Evolutionary conservation across 345 rosid genomes (phyloP), one percentile per base, ranked within the genome.

Genomic region (Lepidium africanum): DNA sequence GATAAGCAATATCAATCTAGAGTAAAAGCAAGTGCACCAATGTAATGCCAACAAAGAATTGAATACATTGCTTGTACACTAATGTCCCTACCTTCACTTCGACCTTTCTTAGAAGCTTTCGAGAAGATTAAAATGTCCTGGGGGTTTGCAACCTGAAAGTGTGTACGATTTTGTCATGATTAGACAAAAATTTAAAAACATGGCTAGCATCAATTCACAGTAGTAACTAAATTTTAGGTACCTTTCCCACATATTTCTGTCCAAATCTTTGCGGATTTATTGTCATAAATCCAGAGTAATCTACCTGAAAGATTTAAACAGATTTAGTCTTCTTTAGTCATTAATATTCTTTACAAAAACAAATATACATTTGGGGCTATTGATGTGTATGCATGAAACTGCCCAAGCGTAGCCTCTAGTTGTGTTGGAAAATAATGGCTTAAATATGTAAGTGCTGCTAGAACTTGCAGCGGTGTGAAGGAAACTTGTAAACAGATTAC

Each of bases 211-310:
- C 62, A 9, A 42, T 33, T 55, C 9, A 53, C 10, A 50, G 4
- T 30, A 30, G 12, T 15, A 59, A 74, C 40, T 43, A 45, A 62
- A 15, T 16, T 62, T 45, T 52, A 65, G 23, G 63, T 85, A 90
- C 98, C 99, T 94, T 94, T 55, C 99, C 96, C 51, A 94, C 99
- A 81, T 86, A 94, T 74, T 94, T 94, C 76, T 94, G 99, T 71
- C 99, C 99, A 82, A 94, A 94, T 67, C 90, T 85, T 76, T 94
- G 99, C 76, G 99, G 96, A 86, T 94, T 94, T 80, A 94, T 88
- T 33, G 99, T 94, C 97, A 91, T 94, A 72, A 88, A 94, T 58
- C 96, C 99, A 38, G 99, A 91, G 83, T 94, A 94, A 74, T 94
- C 99, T 49, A 90, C 97, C 97, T 90, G 88, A 17, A 69, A 66